Conservation (phyloP, 768 basidiomycete species). For the Lentinula detonsa region DNA sequence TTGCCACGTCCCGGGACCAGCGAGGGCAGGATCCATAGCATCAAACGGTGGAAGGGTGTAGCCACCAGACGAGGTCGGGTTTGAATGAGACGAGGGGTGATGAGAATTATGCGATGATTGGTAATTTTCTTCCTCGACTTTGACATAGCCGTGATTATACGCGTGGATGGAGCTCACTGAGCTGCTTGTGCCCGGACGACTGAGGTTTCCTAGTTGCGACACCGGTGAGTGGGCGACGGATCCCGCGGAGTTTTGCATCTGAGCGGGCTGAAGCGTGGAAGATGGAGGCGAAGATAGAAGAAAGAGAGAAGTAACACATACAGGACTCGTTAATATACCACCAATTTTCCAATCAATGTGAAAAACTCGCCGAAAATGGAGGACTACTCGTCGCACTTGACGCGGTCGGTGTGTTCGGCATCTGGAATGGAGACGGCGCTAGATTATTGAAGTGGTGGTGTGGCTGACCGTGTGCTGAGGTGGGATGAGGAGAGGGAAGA, state of each 20-base stretch:
- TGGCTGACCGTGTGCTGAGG: slow-evolving; percentile 29
- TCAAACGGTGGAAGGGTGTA: slow-evolving; percentile 3
- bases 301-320: slow-evolving; percentile 23
- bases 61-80: background rate
- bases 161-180: slow-evolving; percentile 3
- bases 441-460: slow-evolving; percentile 45
- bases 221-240: slow-evolving; percentile 2
- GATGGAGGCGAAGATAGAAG: slow-evolving; percentile 18
- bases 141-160: slow-evolving; percentile 3
- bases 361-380: slow-evolving; percentile 83
- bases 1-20: background rate
- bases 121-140: slow-evolving; percentile 6
- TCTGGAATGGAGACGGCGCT: slow-evolving; percentile 47
- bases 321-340: slow-evolving; percentile 44
- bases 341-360: slow-evolving; percentile 34
- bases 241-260: slow-evolving; percentile 51
- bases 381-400: slow-evolving; percentile 72
- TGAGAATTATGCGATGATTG: slow-evolving; percentile 1
- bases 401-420: slow-evolving; percentile 67
- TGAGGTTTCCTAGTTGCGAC: background rate
- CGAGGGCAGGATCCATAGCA: background rate
- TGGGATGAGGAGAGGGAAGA: slow-evolving; percentile 24
- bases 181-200: slow-evolving; percentile 4
- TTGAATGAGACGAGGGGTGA: background rate
- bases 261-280: slow-evolving; percentile 46